Base-by-base conservation (phyloP, 1,284 basidiomycete genomes). In the Moesziomyces parantarcticus region DNA sequence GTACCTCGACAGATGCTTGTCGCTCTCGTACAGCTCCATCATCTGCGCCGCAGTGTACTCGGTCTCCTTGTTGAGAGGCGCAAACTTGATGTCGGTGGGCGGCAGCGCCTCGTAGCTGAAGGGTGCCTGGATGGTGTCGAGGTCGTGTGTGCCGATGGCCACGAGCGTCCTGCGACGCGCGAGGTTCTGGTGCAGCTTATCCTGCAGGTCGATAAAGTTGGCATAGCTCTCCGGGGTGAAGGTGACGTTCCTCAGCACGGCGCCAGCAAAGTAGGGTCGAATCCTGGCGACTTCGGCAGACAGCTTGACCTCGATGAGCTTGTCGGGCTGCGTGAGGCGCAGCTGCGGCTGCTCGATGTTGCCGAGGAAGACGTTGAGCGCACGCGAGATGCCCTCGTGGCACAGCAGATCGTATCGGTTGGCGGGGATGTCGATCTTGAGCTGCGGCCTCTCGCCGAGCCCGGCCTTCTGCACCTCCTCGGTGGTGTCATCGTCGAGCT, bases 341-440 rank as follows among this genome's bases (percentile, higher is more conserved):
- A 78, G 58, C 47, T 66, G 60, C 0, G 93, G 92, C 18, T 92
- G 86, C 57, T 87, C 86, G 48, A 88, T 87, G 82, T 91, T 89
- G 45, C 89, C 88, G 44, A 97, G 87, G 88, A 96, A 99, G 72
- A 93, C 89, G 22, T 90, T 89, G 56, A 99, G 88, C 8, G 91
- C 93, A 21, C 93, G 89, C 21, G 94, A 89, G 79, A 99, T 92
- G 58, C 97, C 97, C 86, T 99, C 97, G 79, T 97, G 91, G 84
- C 97, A 99, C 48, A 99, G 89, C 21, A 99, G 88, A 86, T 99
- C 97, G 83, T 99, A 98, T 88, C 95, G 57, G 71, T 95, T 99
- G 25, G 97, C 97, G 32, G 97, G 96, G 54, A 97, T 89, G 85
- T 99, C 96, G 80, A 99, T 97, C 89, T 99, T 99, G 77, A 99